phyloP scores from a whole-genome alignment of 83 land plant genomes.

The Larix sibirica region DNA sequence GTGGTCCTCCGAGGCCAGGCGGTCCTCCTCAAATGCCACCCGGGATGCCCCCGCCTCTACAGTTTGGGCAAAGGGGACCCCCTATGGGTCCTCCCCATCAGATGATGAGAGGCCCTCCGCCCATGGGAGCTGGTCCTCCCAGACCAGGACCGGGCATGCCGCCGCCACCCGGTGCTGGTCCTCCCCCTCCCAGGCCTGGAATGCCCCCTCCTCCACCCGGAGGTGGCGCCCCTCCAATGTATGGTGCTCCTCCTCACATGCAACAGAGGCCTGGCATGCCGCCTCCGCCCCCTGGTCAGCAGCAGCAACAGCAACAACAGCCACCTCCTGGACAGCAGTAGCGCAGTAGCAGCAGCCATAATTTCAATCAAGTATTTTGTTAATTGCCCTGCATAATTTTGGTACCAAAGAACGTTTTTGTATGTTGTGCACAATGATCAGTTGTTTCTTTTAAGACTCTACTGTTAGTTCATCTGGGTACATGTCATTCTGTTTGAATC shows the following conservation, averaged over 20 bases:
- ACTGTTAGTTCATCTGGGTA: too few relatives aligned
- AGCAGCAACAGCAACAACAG: slow-evolving; percentile 47
- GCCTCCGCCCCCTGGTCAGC: slow-evolving; percentile 42
- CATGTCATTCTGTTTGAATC: too few relatives aligned
- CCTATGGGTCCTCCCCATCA: slow-evolving; percentile 66
- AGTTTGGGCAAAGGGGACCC: slow-evolving; percentile 50
- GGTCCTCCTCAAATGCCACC: slow-evolving; percentile 36
- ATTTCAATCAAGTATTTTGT: not conserved
- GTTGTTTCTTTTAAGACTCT: too few relatives aligned
- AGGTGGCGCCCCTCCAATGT: slow-evolving; percentile 60
- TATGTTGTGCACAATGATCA: too few relatives aligned
- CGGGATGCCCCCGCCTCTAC: slow-evolving; percentile 58
- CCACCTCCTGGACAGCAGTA: slow-evolving; percentile 3
- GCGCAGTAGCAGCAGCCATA: not conserved
- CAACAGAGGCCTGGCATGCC: slow-evolving; percentile 83
- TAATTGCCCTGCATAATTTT: not conserved
- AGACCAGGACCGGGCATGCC: slow-evolving; percentile 34
- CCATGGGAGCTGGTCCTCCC: slow-evolving; percentile 40
- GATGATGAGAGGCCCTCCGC: slow-evolving; percentile 69
- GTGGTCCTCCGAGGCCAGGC: slow-evolving; percentile 33
- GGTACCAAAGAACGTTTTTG: too few relatives aligned
- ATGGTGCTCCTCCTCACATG: slow-evolving; percentile 40
- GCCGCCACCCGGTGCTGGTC: slow-evolving; percentile 30
- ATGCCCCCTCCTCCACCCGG: slow-evolving; percentile 72
- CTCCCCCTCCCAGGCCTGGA: slow-evolving; percentile 63